Evolutionary conservation across 257 asterid genomes (phyloP).

Genomic region (Catharanthus roseus): DNA sequence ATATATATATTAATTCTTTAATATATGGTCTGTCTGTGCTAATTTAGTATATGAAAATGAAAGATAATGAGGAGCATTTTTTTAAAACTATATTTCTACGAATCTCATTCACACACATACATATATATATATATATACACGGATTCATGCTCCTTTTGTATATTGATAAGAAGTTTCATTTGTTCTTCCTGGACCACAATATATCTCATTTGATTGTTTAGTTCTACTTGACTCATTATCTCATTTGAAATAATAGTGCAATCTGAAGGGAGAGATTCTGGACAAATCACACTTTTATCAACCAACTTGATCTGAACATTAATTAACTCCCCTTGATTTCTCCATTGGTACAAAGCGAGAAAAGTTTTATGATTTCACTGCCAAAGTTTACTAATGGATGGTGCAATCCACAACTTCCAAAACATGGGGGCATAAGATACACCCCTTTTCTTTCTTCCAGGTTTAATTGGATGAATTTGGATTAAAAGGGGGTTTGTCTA

Average conservation of each 20-base stretch:
- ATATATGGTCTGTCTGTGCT: background rate
- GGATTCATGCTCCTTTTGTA: background rate
- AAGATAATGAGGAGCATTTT: background rate
- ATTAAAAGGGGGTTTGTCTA: background rate
- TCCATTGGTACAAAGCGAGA: background rate
- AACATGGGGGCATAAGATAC: background rate
- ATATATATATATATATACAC: too few relatives aligned
- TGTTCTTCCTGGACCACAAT: background rate
- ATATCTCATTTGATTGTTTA: background rate
- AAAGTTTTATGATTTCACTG: background rate
- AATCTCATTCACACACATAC: too few relatives aligned
- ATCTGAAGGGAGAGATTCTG: background rate
- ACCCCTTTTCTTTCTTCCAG: background rate
- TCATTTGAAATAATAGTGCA: background rate
- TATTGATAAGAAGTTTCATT: background rate
- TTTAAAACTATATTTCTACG: too few relatives aligned
- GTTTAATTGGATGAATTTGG: background rate
- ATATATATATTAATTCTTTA: too few relatives aligned
- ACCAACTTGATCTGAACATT: background rate
- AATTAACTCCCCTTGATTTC: background rate
- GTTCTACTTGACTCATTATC: background rate
- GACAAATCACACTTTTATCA: background rate
- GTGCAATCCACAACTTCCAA: background rate
- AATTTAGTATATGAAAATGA: background rate
- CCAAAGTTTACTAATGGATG: background rate